Base-by-base conservation (phyloP, 441 rosid genomes). In the Pelargonium myrrhifolium region DNA sequence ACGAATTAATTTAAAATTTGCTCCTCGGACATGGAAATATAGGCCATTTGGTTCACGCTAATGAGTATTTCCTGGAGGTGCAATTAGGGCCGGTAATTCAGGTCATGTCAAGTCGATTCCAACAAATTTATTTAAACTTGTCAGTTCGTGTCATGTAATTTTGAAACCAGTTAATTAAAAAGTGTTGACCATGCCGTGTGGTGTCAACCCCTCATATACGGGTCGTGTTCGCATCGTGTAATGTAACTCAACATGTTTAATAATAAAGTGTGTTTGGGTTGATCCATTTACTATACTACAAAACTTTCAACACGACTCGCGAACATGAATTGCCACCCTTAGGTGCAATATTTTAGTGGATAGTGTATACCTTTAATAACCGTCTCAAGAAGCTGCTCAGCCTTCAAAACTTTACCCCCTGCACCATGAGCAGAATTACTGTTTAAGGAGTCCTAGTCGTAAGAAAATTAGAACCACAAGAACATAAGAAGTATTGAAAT, bases 381-480 rank as follows among this genome's bases (percentile, higher is more conserved):
- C 20, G 83, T 76, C 82, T 93, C 97, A 14, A 93, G 91, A 75
- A 89, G 85, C 70, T 75, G 78, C 83, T 87, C 97, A 2, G 85
- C 81, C 78, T 86, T 90, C 79, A 93, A 78, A 62, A 86, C 77
- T 79, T 90, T 88, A 49, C 86, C 77, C 69, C 90, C 97, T 93
- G 86, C 76, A 72, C 69, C 74, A 22, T 67, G 71, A 70, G 74
- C 62, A 69, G 42, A 59, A 53, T 61, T 24, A 37, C 42, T 62
- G 7, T 40, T 62, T 26, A 45, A 49, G 75, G 69, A 31, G 40
- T 59, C 65, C 55, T 63, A 61, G 67, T 47, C 35, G 66, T 28
- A 55, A 65, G 61, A 65, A 62, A 63, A 53, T 35, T 56, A 45
- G 15, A 68, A 56, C 9, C 66, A 43, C 55, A 22, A 58, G 7